A percentile compares a stretch with the other conserved stretches of the same genome.
Evolutionary conservation across 176 grass and related monocot genomes (phyloP).

Genomic region (Coix lacrymajobi): DNA sequence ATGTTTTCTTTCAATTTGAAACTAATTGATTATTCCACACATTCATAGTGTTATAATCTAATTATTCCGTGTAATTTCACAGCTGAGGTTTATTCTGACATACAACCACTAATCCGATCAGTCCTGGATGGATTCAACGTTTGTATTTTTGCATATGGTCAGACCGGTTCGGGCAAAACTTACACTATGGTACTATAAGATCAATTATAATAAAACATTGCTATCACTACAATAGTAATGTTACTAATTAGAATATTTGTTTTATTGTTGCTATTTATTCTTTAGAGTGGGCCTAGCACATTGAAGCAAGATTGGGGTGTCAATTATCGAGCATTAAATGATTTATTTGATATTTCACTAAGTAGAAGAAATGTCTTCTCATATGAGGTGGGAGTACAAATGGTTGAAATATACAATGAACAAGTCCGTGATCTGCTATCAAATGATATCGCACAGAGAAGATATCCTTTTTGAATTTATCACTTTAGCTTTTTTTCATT

Average conservation of each 20-base stretch:
- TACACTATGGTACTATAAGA: slow-evolving; percentile 74
- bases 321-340: slow-evolving; percentile 94
- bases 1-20: neutral
- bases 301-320: slow-evolving; percentile 94
- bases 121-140: slow-evolving; percentile 95
- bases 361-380: slow-evolving; percentile 79
- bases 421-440: slow-evolving; percentile 95
- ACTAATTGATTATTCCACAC: neutral
- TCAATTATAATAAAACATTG: neutral
- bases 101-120: slow-evolving; percentile 80
- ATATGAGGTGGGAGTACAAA: slow-evolving; percentile 92
- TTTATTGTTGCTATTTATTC: slow-evolving; percentile 12
- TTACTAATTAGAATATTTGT: neutral
- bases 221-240: neutral
- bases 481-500: neutral
- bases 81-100: slow-evolving; percentile 92
- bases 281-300: slow-evolving; percentile 79
- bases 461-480: slow-evolving; percentile 70
- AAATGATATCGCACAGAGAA: slow-evolving; percentile 78
- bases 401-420: slow-evolving; percentile 99
- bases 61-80: slow-evolving; percentile 7
- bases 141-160: slow-evolving; percentile 98
- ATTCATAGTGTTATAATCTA: neutral
- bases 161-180: slow-evolving; percentile 98
- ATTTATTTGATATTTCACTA: slow-evolving; percentile 85